A percentile compares a stretch with the other conserved stretches of the same genome.
These are phyloP conservation scores for Citrullus colocynthis DNA, from an alignment of 306 rosid species.

Conservation along the genomic window DNA sequence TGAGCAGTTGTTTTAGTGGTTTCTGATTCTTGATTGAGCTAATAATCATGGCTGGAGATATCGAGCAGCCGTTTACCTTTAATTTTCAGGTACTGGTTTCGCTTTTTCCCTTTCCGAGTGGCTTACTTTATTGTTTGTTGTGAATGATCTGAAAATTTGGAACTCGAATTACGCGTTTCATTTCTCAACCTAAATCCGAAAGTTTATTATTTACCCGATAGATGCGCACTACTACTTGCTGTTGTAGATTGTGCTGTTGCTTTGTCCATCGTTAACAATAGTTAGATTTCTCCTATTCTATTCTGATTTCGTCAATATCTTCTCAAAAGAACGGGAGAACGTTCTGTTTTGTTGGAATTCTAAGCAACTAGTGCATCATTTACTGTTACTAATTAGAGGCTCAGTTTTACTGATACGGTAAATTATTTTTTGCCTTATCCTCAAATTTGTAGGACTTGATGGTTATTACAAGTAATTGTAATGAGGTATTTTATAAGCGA, in stretches of 20 bases:
- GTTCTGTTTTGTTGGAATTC: neutral
- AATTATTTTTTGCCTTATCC: neutral
- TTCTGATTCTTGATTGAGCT: slow-evolving; percentile 8
- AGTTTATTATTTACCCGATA: neutral
- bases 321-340: neutral
- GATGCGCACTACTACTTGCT: neutral
- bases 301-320: neutral
- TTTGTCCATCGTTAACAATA: neutral
- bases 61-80: slow-evolving; percentile 38
- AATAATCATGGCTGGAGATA: slow-evolving; percentile 51
- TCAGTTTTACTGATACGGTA: neutral
- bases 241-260: neutral
- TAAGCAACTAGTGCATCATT: neutral
- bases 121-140: neutral
- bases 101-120: neutral
- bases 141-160: neutral
- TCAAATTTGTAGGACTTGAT: neutral
- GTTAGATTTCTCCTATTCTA: slow-evolving; percentile 2
- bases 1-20: slow-evolving; percentile 11
- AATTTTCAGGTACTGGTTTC: slow-evolving; percentile 36
- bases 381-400: neutral
- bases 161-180: neutral
- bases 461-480: neutral
- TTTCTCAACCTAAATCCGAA: neutral
- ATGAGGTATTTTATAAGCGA: neutral